Conservation (phyloP, 1,284 basidiomycete species). For the Irpex sp. region DNA sequence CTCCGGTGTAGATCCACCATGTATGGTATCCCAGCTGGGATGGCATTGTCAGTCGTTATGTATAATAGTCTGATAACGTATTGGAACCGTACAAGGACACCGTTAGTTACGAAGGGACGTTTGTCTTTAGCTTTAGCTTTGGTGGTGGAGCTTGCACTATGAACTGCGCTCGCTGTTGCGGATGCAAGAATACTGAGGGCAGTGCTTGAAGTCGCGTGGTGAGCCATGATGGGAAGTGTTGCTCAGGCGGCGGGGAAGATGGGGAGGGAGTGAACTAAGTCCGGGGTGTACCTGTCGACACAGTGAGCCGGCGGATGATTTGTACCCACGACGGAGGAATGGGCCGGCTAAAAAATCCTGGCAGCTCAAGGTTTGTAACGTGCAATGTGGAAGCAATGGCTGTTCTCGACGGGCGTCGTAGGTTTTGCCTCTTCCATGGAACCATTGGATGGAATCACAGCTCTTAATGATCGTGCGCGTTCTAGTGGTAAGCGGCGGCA, state of each 20-base stretch:
- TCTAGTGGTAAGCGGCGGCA: neutral
- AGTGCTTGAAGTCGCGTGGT: neutral
- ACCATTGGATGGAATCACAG: neutral
- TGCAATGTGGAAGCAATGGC: neutral
- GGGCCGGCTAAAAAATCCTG: neutral
- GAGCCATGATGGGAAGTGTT: neutral
- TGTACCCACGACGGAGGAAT: neutral
- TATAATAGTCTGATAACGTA: too few relatives aligned
- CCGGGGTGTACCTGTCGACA: neutral
- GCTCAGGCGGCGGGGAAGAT: neutral
- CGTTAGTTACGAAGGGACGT: neutral
- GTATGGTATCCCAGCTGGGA: neutral
- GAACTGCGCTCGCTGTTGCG: neutral
- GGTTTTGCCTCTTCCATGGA: neutral
- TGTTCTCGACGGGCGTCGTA: neutral
- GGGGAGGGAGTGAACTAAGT: neutral
- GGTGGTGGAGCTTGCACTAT: neutral
- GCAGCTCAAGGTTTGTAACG: neutral
- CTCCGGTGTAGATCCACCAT: constrained; percentile 16
- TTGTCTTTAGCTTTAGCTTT: neutral
- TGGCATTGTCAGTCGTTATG: neutral
- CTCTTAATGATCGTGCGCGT: neutral
- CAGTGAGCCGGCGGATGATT: neutral
- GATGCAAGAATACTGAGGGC: neutral
- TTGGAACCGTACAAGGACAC: neutral